These are phyloP conservation scores for Cornus florida DNA, from an alignment of 148 eudicot genomes.

Conservation along the genomic window DNA sequence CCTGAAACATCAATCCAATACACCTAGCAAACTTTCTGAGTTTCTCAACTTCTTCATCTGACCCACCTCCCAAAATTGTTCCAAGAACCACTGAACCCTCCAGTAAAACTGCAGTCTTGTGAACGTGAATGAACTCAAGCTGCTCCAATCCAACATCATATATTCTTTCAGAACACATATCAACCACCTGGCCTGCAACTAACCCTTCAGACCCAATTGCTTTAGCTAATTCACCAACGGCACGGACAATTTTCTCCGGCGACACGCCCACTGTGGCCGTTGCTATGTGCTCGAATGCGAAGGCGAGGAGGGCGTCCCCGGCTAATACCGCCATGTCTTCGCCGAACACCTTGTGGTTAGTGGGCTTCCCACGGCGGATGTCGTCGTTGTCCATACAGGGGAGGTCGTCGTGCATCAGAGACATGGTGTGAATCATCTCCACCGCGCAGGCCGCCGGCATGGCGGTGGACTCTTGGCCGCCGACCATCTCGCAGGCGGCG, in stretches of 20 bases:
- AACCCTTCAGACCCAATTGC: conserved; percentile 61
- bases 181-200: conserved; percentile 74
- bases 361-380: conserved; percentile 65
- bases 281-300: conserved; percentile 58
- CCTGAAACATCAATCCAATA: conserved; percentile 74
- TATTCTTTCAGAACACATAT: conserved; percentile 43
- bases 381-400: conserved; percentile 85
- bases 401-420: conserved; percentile 65
- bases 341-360: conserved; percentile 65
- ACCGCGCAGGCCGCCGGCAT: conserved; percentile 75
- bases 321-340: conserved; percentile 66
- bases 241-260: conserved; percentile 32
- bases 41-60: conserved; percentile 53
- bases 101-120: conserved; percentile 62
- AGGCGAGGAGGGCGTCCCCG: conserved; percentile 59
- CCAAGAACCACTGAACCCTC: conserved; percentile 68
- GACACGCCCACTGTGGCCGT: conserved; percentile 32
- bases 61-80: conserved; percentile 60
- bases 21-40: conserved; percentile 53
- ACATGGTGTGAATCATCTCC: conserved; percentile 85
- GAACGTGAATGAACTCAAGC: conserved; percentile 58
- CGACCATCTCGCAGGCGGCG: conserved; percentile 75
- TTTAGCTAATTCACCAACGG: conserved; percentile 46
- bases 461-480: conserved; percentile 45
- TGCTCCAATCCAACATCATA: conserved; percentile 43